Percentiles rank a stretch among this genome's conserved stretches.
phyloP scores from a whole-genome alignment of 148 eudicot genomes.

The Heliosperma pusillum region DNA sequence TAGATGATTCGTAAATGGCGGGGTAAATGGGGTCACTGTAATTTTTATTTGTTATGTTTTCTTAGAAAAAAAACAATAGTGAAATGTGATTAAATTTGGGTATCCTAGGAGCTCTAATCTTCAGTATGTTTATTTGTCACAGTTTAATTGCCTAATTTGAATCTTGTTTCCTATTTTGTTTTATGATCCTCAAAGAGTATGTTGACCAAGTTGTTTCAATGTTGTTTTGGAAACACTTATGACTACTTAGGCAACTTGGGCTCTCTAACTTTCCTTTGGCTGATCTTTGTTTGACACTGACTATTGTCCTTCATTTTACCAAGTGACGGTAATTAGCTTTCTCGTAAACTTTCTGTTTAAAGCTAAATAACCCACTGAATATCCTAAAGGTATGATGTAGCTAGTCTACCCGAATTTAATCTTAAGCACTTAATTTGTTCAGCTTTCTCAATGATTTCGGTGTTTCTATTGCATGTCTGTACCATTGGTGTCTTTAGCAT shows the following conservation, averaged over 20 bases:
- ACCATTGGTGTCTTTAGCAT: not conserved
- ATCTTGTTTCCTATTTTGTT: not conserved
- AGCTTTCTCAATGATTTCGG: not conserved
- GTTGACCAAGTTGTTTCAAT: not conserved
- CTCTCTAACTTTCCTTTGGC: not conserved
- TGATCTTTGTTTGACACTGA: not conserved
- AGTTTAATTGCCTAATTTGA: not conserved
- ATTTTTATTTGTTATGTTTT: too few species aligned
- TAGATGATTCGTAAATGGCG: too few species aligned
- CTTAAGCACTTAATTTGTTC: not conserved
- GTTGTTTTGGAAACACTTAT: constrained; percentile 4
- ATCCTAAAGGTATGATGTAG: not conserved
- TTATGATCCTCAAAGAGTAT: constrained; percentile 4
- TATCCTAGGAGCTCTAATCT: too few species aligned
- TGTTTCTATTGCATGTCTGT: not conserved
- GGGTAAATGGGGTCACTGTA: too few species aligned
- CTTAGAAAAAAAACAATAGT: too few species aligned
- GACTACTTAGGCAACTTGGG: constrained; percentile 7
- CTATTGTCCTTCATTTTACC: constrained; percentile 6
- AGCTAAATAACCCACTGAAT: not conserved
- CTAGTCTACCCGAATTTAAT: not conserved
- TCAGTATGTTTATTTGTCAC: too few species aligned
- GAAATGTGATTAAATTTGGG: too few species aligned
- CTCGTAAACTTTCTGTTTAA: not conserved
- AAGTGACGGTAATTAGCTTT: not conserved